Percentiles rank a stretch among this genome's conserved stretches.
Evolutionary conservation across 208 protist species (phyloP).

Genomic region (Porcisia hertigi): DNA sequence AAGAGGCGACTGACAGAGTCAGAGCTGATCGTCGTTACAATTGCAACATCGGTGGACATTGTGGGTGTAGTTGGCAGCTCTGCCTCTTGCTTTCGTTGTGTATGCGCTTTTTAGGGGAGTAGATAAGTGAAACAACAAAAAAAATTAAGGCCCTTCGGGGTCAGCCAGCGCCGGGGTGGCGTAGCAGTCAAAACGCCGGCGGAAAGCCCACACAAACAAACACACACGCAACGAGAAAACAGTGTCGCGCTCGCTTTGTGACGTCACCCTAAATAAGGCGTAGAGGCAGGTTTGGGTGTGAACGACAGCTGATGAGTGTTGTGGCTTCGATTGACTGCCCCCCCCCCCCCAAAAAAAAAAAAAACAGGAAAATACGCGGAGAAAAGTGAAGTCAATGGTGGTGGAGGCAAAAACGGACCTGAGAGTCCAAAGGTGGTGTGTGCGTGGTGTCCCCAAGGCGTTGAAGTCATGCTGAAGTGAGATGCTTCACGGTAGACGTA

Average conservation of each 20-base stretch:
- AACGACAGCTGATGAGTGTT: not conserved
- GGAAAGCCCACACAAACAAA: not conserved
- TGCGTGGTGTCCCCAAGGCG: not conserved
- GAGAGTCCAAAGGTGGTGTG: not conserved
- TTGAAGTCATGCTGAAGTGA: not conserved
- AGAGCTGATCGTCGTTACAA: conserved; percentile 69
- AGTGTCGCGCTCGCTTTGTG: not conserved
- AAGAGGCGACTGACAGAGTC: conserved; percentile 71
- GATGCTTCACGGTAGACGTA: not conserved
- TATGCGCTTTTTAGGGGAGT: not conserved
- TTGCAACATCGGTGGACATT: conserved; percentile 32
- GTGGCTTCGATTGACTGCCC: not conserved
- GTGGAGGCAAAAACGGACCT: not conserved
- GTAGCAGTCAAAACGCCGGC: not conserved
- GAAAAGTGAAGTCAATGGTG: not conserved
- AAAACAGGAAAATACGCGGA: not conserved
- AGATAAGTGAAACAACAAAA: not conserved
- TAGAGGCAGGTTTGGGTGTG: not conserved
- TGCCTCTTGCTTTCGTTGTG: not conserved
- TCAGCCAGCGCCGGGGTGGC: not conserved
- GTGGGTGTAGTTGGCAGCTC: not conserved
- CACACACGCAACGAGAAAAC: not conserved
- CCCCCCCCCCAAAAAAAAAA: too few species aligned
- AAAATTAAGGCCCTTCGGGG: not conserved
- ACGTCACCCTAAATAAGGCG: not conserved